Percentiles rank a stretch among this genome's conserved stretches.
Conservation (phyloP, 1,139 yeast genomes). For the Sugiyamaella castrensis region DNA sequence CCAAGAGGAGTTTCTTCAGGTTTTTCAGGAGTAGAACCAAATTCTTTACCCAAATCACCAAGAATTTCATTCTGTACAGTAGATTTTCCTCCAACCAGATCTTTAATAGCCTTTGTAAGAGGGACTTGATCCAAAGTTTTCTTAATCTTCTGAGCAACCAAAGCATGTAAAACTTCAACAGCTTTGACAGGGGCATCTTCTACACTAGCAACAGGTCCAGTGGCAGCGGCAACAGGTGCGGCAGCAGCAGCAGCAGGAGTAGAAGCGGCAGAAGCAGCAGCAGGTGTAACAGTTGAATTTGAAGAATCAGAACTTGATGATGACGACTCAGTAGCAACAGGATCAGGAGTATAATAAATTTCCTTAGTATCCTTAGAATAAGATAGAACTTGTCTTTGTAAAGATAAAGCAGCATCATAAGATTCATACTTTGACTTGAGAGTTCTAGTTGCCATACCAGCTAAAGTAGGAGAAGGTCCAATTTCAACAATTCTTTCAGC, state of each 20-base stretch:
- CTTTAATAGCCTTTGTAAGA: constrained; percentile 89
- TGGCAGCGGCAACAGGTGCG: constrained; percentile 56
- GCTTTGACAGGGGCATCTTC: constrained; percentile 92
- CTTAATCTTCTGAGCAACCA: constrained; percentile 94
- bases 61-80: constrained; percentile 97
- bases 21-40: constrained; percentile 96
- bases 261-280: constrained; percentile 41
- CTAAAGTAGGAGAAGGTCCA: constrained; percentile 97
- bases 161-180: constrained; percentile 71
- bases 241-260: constrained; percentile 60
- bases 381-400: constrained; percentile 94
- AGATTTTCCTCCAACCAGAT: constrained; percentile 96
- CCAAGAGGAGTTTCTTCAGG: constrained; percentile 97
- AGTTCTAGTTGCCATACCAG: constrained; percentile 98
- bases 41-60: constrained; percentile 97
- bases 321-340: constrained; percentile 55
- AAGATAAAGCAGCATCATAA: constrained; percentile 93
- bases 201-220: constrained; percentile 77
- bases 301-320: constrained; percentile 41
- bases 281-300: constrained; percentile 40
- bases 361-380: constrained; percentile 95
- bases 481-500: constrained; percentile 97
- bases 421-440: constrained; percentile 95
- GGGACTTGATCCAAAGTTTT: constrained; percentile 84
- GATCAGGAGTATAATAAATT: constrained; percentile 93